A percentile compares a stretch with the other conserved stretches of the same genome.
Evolutionary conservation across 2,329 filamentous ascomycete species (phyloP).

Genomic region (Epichloe hybrida): DNA sequence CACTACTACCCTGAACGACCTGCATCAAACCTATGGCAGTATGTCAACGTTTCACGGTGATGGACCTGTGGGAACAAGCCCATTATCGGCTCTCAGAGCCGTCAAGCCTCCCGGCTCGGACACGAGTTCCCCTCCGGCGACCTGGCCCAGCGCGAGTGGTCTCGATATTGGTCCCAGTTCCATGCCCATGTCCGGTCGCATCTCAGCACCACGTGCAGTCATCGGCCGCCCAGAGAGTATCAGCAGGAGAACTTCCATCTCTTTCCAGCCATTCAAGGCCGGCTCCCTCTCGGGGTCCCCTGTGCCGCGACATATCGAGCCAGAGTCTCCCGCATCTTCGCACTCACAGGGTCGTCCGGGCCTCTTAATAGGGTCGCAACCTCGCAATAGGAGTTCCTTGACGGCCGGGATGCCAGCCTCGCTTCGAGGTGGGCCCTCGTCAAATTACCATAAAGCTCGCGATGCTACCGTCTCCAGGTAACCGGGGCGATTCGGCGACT

Average conservation of each 20-base stretch:
- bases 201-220: conserved; percentile 17
- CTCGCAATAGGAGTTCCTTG: conserved; percentile 57
- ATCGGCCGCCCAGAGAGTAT: conserved; percentile 37
- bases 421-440: conserved; percentile 50
- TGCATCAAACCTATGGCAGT: conserved; percentile 75
- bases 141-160: conserved; percentile 32
- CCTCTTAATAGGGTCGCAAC: conserved; percentile 29
- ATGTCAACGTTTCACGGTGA: conserved; percentile 82
- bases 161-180: conserved; percentile 33
- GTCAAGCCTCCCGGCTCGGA: conserved; percentile 49
- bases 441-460: no score
- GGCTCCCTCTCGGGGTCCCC: conserved; percentile 89
- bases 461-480: no score
- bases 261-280: conserved; percentile 92
- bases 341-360: conserved; percentile 36
- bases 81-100: conserved; percentile 68
- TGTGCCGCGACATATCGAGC: conserved; percentile 33
- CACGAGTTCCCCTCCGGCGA: conserved; percentile 44
- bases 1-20: conserved; percentile 36
- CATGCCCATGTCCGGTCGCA: conserved; percentile 33
- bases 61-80: conserved; percentile 64
- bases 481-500: conserved; percentile 54
- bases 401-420: conserved; percentile 65
- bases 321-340: conserved; percentile 41
- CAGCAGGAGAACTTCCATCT: conserved; percentile 65